phyloP scores from a whole-genome alignment of 371 early-diverging fungal species.

The Mortierella sp. region DNA sequence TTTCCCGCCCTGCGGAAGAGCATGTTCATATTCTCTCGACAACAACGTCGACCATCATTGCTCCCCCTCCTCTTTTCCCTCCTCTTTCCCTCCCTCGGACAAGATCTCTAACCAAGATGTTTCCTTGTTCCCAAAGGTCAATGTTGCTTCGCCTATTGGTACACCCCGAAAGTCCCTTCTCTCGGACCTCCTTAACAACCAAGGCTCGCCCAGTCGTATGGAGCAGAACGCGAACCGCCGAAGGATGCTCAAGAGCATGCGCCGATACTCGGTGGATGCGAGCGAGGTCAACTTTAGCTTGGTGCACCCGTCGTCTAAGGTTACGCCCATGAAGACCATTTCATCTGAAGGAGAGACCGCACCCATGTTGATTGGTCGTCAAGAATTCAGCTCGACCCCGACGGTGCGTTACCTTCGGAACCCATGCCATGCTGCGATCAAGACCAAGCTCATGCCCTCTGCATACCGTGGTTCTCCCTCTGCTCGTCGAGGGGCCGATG shows the following conservation, averaged over 20 bases:
- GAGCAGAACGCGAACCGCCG: constrained; percentile 49
- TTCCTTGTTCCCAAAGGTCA: constrained; percentile 29
- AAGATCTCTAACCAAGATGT: neutral
- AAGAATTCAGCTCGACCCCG: constrained; percentile 36
- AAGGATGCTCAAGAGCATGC: constrained; percentile 53
- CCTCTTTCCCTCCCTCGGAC: no score
- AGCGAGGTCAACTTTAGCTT: constrained; percentile 47
- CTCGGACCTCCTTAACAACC: constrained; percentile 43
- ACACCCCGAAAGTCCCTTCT: constrained; percentile 47
- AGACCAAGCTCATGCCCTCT: constrained; percentile 45
- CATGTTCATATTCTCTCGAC: no score
- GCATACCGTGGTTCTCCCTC: constrained; percentile 22
- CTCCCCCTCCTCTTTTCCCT: no score
- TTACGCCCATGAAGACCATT: constrained; percentile 27
- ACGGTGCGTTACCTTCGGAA: constrained; percentile 48
- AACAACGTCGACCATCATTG: no score
- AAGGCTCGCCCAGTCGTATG: constrained; percentile 30
- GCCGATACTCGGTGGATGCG: constrained; percentile 49
- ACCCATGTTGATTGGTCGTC: constrained; percentile 18
- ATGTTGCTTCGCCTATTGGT: constrained; percentile 12
- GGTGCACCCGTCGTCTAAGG: constrained; percentile 33
- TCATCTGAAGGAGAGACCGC: constrained; percentile 29
- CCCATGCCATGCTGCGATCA: constrained; percentile 47
- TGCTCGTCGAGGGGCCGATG: constrained; percentile 21
- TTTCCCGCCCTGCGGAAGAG: no score